phyloP scores from a whole-genome alignment of 2,329 filamentous ascomycete species.

The Celoporthe dispersa region DNA sequence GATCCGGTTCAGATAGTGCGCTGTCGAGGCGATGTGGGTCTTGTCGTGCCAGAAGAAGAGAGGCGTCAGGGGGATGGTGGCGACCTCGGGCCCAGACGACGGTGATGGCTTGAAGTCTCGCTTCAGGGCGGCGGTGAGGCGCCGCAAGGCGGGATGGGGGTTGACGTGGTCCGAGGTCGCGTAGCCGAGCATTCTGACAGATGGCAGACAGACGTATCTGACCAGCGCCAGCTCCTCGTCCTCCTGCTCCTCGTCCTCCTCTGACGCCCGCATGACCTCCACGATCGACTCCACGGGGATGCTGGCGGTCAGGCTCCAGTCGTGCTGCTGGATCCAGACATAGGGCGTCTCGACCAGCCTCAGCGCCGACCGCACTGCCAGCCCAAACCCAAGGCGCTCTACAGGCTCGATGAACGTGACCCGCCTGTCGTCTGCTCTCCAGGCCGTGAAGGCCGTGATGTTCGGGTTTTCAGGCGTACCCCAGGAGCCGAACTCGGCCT shows the following conservation, averaged over 20 bases:
- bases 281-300: constrained; percentile 51
- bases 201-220: constrained; percentile 58
- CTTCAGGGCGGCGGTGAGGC: constrained; percentile 48
- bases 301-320: constrained; percentile 54
- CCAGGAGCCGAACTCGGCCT: constrained; percentile 54
- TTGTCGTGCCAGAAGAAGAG: constrained; percentile 66
- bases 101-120: constrained; percentile 40
- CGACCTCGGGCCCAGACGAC: background rate
- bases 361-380: constrained; percentile 57
- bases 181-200: constrained; percentile 56
- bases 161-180: constrained; percentile 51
- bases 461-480: constrained; percentile 40
- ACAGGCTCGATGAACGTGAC: constrained; percentile 55
- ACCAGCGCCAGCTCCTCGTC: constrained; percentile 41
- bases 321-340: constrained; percentile 63
- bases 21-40: constrained; percentile 54
- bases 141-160: constrained; percentile 46
- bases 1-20: constrained; percentile 54
- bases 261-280: constrained; percentile 48
- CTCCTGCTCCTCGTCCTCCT: constrained; percentile 27
- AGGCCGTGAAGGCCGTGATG: constrained; percentile 42
- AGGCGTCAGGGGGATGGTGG: constrained; percentile 52
- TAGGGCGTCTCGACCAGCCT: constrained; percentile 52
- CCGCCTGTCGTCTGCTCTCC: constrained; percentile 40
- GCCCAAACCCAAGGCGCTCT: constrained; percentile 54